Evolutionary conservation across 1,139 yeast species (phyloP).

Genomic region (Scheffersomyces insectosa): DNA sequence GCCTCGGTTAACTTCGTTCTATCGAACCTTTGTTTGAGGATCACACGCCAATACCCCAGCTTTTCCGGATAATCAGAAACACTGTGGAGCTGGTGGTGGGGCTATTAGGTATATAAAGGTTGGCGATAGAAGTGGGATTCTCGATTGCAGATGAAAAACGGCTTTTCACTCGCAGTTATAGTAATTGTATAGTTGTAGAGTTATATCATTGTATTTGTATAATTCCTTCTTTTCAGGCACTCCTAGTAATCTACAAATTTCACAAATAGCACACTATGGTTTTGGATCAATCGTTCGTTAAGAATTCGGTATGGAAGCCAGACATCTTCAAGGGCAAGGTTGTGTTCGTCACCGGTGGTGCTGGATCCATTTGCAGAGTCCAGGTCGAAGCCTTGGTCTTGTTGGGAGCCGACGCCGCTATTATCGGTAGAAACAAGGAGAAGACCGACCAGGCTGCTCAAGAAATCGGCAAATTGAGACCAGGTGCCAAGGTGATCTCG

Average conservation of each 20-base stretch:
- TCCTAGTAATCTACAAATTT: too few relatives aligned
- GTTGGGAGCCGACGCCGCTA: constrained; percentile 28
- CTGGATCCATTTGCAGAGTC: constrained; percentile 27
- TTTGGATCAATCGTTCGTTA: constrained; percentile 29
- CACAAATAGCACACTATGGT: too few relatives aligned
- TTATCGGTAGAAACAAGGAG: constrained; percentile 24
- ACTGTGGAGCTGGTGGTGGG: background rate
- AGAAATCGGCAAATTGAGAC: constrained; percentile 46
- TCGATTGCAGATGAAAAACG: too few relatives aligned
- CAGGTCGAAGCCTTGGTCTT: constrained; percentile 29
- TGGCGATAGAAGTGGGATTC: too few relatives aligned
- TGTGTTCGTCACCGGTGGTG: constrained; percentile 30
- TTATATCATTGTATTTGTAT: too few relatives aligned
- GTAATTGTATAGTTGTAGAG: too few relatives aligned
- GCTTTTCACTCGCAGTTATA: too few relatives aligned
- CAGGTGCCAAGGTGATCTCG: constrained; percentile 23
- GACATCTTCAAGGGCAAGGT: constrained; percentile 79
- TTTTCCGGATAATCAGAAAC: too few relatives aligned
- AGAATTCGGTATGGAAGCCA: constrained; percentile 46
- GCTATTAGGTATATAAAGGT: background rate
- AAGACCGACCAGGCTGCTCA: constrained; percentile 51
- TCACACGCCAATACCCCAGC: too few relatives aligned
- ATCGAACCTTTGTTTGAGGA: too few relatives aligned
- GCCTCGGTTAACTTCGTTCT: too few relatives aligned
- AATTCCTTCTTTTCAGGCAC: too few relatives aligned